A percentile compares a stretch with the other conserved stretches of the same genome.
These are phyloP conservation scores for Lachancea kluyveri DNA, from an alignment of 805 yeast species.

Conservation along the genomic window DNA sequence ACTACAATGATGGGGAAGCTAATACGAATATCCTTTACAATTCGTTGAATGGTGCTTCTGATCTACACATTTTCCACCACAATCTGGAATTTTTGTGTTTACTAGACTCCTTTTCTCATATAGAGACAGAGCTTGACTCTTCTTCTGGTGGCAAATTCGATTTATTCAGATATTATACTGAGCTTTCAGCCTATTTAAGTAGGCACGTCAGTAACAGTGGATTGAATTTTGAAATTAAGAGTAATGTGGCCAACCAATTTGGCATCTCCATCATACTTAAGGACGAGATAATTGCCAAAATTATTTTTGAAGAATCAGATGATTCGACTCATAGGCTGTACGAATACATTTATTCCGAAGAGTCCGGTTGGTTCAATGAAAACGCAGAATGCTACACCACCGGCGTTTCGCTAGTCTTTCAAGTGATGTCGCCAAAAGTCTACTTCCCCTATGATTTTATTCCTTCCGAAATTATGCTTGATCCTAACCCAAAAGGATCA, in stretches of 20 bases:
- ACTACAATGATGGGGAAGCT: constrained; percentile 19
- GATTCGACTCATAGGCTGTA: constrained; percentile 21
- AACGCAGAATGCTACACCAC: constrained; percentile 20
- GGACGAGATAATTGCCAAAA: constrained; percentile 16
- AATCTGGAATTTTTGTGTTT: constrained; percentile 28
- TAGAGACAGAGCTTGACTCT: constrained; percentile 27
- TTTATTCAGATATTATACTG: constrained; percentile 29
- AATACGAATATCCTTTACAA: constrained; percentile 26
- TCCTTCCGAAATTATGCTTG: constrained; percentile 17
- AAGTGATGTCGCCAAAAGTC: constrained; percentile 10
- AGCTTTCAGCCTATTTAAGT: constrained; percentile 18
- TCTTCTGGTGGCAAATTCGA: constrained; percentile 24
- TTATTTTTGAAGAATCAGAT: constrained; percentile 19
- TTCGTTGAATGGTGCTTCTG: constrained; percentile 23
- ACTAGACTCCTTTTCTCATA: constrained; percentile 28
- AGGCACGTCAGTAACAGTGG: constrained; percentile 16
- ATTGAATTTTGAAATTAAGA: constrained; percentile 14
- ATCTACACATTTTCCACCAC: constrained; percentile 27
- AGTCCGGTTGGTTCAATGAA: constrained; percentile 26
- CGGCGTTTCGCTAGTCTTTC: constrained; percentile 26
- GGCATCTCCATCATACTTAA: constrained; percentile 23
- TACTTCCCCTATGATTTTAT: constrained; percentile 25
- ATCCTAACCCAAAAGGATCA: constrained; percentile 3
- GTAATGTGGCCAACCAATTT: constrained; percentile 25
- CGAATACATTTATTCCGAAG: constrained; percentile 22